Evolutionary conservation across 805 yeast genomes (phyloP).

Genomic region (Suhomyces prunicola): DNA sequence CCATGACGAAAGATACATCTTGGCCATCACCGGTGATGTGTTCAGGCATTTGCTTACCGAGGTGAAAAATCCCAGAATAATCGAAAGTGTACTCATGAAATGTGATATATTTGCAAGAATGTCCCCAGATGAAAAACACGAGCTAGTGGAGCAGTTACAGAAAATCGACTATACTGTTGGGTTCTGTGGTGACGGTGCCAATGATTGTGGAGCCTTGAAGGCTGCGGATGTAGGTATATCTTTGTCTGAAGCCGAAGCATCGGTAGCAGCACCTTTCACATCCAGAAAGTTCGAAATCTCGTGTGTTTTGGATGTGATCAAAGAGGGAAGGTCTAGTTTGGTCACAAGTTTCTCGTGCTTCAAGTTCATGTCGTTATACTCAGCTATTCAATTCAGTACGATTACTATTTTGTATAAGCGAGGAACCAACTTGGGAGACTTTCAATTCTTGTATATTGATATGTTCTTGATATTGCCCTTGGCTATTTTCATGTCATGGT

Average conservation of each 20-base stretch:
- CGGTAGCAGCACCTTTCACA: conserved; percentile 98
- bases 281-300: conserved; percentile 86
- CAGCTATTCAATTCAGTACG: conserved; percentile 92
- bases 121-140: conserved; percentile 99
- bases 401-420: conserved; percentile 80
- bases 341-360: conserved; percentile 96
- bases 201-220: conserved; percentile 97
- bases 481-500: conserved; percentile 98
- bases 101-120: conserved; percentile 87
- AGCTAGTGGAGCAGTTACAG: conserved; percentile 84
- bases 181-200: conserved; percentile 99
- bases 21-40: conserved; percentile 92
- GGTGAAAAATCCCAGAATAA: conserved; percentile 38
- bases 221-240: conserved; percentile 98
- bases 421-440: conserved; percentile 94
- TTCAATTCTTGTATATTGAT: conserved; percentile 94
- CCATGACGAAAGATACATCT: conserved; percentile 45
- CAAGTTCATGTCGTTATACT: conserved; percentile 95
- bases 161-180: conserved; percentile 87
- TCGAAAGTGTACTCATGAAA: conserved; percentile 60
- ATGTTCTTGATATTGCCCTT: conserved; percentile 85
- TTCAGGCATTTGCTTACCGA: conserved; percentile 73
- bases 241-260: conserved; percentile 94
- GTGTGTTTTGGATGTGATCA: conserved; percentile 86
- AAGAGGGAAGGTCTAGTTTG: conserved; percentile 91